Evolutionary conservation across 768 basidiomycete species (phyloP), one percentile per base, ranked within the genome.

Genomic region (Suillus americanus): DNA sequence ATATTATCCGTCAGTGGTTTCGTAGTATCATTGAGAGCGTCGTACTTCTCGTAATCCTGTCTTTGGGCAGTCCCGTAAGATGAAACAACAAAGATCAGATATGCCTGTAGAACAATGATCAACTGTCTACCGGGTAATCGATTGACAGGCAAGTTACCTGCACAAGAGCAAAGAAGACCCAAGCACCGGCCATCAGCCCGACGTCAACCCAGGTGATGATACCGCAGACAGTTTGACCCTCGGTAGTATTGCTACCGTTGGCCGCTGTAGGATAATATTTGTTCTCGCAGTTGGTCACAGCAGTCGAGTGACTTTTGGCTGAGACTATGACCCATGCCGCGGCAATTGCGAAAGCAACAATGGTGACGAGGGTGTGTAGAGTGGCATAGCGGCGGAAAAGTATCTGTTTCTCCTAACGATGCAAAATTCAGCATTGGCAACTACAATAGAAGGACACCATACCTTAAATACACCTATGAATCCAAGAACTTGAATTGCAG

Each of bases 171-270:
- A 97, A 80, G 18, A 97, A 72, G 12, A 91, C 76, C 92, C 95
- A 98, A 7, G 97, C 80, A 9, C 86, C 93, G 23, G 83, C 90
- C 94, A 99, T 96, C 63, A 98, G 79, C 43, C 96, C 96, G 16
- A 97, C 81, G 70, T 92, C 91, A 12, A 94, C 91, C 93, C 95
- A 97, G 5, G 94, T 83, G 73, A 98, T 97, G 62, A 97, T 90
- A 55, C 89, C 81, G 78, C 97, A 99, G 28, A 99, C 82, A 6
- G 85, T 87, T 41, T 88, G 75, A 7, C 88, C 91, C 73, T 94
- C 85, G 43, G 75, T 70, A 38, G 76, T 74, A 59, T 76, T 68
- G 64, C 69, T 72, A 14, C 77, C 75, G 5, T 71, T 59, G 37
- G 77, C 71, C 8, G 70, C 60, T 68, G 78, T 73, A 20, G 80